Base-by-base conservation (phyloP, 2,329 filamentous ascomycete species). In the Colletotrichum sp. region DNA sequence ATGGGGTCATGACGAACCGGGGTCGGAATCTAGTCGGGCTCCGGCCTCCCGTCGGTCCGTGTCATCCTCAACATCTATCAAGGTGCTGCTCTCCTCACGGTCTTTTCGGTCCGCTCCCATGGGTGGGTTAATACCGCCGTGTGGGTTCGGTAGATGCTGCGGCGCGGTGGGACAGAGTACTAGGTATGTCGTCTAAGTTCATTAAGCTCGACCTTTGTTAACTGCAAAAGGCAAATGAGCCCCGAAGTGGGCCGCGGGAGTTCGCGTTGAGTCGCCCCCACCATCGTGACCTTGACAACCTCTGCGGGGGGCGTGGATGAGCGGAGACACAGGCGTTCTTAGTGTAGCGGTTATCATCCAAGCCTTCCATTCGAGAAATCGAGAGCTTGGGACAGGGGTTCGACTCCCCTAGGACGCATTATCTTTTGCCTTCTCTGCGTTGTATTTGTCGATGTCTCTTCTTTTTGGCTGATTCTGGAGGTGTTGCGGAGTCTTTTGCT, bases 261-360 rank as follows among this genome's bases (percentile, higher is more conserved):
- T n/a, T 52, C 43, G n/a, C 16, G n/a, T 2, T 52, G 43, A 52
- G 10, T 52, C n/a, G n/a, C n/a, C 43, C 43, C 43, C 43, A 52
- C 43, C 43, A 52, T 52, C n/a, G 43, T 52, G 43, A 0, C 43
- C n/a, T 52, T 52, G n/a, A 52, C n/a, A 52, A 21, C n/a, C 6
- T 52, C 12, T 52, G n/a, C 43, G 43, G 43, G 3, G 43, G 10
- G 10, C n/a, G 6, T 4, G 0, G n/a, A 2, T 0, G 3, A 52
- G 43, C 43, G 43, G 43, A 52, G 2, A 21, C 43, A 3, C 43
- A 21, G 1, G 43, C 43, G 43, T 52, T 52, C 43, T 52, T 52
- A 52, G 43, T 52, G 43, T 52, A 52, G 43, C 43, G 43, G 43
- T 52, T 52, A 52, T 52, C 43, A 52, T 52, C n/a, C 43, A 7